These are phyloP conservation scores for Talaromyces sp. DNA, from an alignment of 2,329 filamentous ascomycete species.

Conservation along the genomic window DNA sequence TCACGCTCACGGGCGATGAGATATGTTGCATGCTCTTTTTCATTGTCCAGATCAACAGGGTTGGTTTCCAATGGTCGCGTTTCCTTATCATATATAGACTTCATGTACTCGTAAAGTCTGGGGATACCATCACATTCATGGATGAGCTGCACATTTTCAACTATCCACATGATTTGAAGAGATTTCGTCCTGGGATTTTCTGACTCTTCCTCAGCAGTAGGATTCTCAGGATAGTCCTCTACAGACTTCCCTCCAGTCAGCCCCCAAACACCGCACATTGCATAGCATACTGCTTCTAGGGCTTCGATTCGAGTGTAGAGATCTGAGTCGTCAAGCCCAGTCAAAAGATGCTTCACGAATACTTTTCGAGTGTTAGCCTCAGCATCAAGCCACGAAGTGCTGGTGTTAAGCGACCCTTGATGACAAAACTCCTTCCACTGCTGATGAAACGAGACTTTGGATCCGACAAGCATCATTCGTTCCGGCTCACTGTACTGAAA, in stretches of 20 bases:
- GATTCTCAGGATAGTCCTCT: constrained; percentile 30
- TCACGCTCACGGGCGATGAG: constrained; percentile 39
- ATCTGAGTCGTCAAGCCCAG: constrained; percentile 38
- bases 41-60: constrained; percentile 26
- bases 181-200: constrained; percentile 47
- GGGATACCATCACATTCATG: constrained; percentile 35
- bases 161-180: constrained; percentile 48
- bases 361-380: constrained; percentile 49
- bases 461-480: constrained; percentile 70
- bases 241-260: constrained; percentile 55
- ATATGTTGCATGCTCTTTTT: constrained; percentile 32
- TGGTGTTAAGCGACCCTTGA: constrained; percentile 30
- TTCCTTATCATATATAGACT: constrained; percentile 38
- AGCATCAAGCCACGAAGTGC: constrained; percentile 63
- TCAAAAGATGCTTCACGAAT: constrained; percentile 40
- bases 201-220: constrained; percentile 35
- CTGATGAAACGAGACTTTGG: constrained; percentile 71
- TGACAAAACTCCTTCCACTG: constrained; percentile 62
- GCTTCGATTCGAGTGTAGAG: constrained; percentile 43
- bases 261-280: constrained; percentile 67
- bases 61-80: constrained; percentile 20
- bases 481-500: constrained; percentile 89
- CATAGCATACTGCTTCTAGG: constrained; percentile 46
- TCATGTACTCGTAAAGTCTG: constrained; percentile 37
- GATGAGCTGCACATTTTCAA: constrained; percentile 39